Base-by-base conservation (phyloP, 78 protist genomes). In the Dictyostelium intermedium region DNA sequence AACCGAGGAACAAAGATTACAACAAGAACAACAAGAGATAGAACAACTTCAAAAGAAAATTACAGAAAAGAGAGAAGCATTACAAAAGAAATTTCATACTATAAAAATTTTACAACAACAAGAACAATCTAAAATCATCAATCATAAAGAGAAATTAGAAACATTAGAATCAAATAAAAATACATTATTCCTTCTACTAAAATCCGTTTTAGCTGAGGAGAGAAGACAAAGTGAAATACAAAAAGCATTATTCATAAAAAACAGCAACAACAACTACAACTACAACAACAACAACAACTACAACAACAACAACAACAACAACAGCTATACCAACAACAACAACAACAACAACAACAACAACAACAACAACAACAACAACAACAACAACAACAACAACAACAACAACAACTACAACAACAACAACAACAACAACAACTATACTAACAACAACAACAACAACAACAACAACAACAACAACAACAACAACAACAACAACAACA, bases 231-330 rank as follows among this genome's bases (percentile, higher is more conserved):
- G 7, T 9, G 34, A 70, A 70, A 70, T 32, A 8, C 37, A 30
- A 23, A 25, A n/a, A 25, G 32, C 32, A 63, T 11, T 25, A 8
- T 63, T 11, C 32, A n/a, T 63, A 63, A n/a, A 63, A n/a, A n/a
- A 25, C 73, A 63, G 25, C 34, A 63, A 25, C 23, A 13, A 53
- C 63, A 53, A 53, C 63, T 35, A 73, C 53, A 35, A 73, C 81
- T n/a, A 25, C 73, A 63, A 63, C 73, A 63, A 63, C 34, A 63
- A 25, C 23, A 13, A 53, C 63, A 53, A 53, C 63, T 35, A 73
- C 53, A 35, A 73, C 81, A 73, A 73, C 41, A 73, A 34, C 80
- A 32, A 14, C 82, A 76, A 37, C 70, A 61, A 63, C 73, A 63
- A 63, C 34, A 16, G 0, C 6, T 23, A 60, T 10, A 60, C 3